A percentile compares a stretch with the other conserved stretches of the same genome.
Conservation (phyloP, 2,329 filamentous ascomycete genomes). For the Pestalotiopsis sp. region DNA sequence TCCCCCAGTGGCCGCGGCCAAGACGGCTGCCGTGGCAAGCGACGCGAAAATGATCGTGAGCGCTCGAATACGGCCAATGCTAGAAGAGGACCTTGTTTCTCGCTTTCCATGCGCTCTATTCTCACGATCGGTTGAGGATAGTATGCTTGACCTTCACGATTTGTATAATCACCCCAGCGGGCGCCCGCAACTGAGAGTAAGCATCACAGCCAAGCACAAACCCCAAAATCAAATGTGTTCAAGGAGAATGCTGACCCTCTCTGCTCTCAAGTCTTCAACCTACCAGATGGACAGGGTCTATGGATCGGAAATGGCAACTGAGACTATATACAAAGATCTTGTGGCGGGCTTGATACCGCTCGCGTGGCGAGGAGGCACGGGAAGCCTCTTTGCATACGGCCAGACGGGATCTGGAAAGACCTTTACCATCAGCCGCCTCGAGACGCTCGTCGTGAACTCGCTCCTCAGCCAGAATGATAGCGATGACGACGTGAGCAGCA, state of each 20-base stretch:
- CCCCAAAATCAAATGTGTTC: background rate
- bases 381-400: conserved; percentile 52
- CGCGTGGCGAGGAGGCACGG: conserved; percentile 48
- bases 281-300: conserved; percentile 41
- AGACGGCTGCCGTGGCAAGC: conserved; percentile 5
- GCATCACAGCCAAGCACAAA: background rate
- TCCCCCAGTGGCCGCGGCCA: background rate
- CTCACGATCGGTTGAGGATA: conserved; percentile 21
- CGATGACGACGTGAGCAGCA: conserved; percentile 13
- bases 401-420: conserved; percentile 55
- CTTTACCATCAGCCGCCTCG: conserved; percentile 43
- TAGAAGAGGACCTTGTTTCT: conserved; percentile 34
- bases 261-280: conserved; percentile 32
- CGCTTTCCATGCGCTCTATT: conserved; percentile 33
- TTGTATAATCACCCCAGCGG: conserved; percentile 35
- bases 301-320: conserved; percentile 35
- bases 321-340: conserved; percentile 43
- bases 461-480: conserved; percentile 30
- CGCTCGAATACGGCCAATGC: conserved; percentile 39
- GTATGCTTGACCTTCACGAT: conserved; percentile 40
- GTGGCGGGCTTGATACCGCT: conserved; percentile 46
- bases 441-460: conserved; percentile 41
- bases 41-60: conserved; percentile 37
- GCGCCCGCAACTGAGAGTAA: conserved; percentile 29
- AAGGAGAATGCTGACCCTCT: background rate